Conservation (phyloP, 2,329 filamentous ascomycete species). For the Talaromyces sp. region DNA sequence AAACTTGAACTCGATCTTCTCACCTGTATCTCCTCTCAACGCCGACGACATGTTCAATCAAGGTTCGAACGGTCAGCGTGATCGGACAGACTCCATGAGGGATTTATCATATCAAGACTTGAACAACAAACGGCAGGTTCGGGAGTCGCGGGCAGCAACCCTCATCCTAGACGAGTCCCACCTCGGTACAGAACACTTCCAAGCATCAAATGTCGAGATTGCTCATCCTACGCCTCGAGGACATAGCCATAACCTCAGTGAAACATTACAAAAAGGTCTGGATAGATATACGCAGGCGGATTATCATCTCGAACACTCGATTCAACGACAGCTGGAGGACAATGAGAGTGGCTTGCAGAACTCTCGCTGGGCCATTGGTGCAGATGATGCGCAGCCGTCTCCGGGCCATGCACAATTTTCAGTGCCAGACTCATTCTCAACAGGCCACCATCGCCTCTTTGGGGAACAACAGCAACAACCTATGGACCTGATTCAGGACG, state of each 20-base stretch:
- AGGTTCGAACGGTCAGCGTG: constrained; percentile 24
- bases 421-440: constrained; percentile 23
- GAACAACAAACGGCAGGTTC: constrained; percentile 23
- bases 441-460: constrained; percentile 35
- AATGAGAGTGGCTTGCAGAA: constrained; percentile 44
- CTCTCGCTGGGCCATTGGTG: constrained; percentile 38
- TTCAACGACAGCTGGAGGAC: constrained; percentile 73
- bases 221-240: constrained; percentile 59
- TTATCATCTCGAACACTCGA: constrained; percentile 76
- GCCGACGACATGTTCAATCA: constrained; percentile 46
- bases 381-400: constrained; percentile 26
- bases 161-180: constrained; percentile 24
- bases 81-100: constrained; percentile 26
- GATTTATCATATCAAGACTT: constrained; percentile 31
- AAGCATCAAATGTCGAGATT: constrained; percentile 48
- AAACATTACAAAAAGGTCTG: constrained; percentile 76
- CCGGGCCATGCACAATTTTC: constrained; percentile 20
- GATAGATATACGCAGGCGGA: constrained; percentile 65
- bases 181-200: constrained; percentile 38
- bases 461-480: constrained; percentile 29
- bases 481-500: constrained; percentile 43
- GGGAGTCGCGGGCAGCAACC: constrained; percentile 31
- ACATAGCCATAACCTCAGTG: constrained; percentile 68
- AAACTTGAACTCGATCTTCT: constrained; percentile 51
- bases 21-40: constrained; percentile 62